A percentile compares a stretch with the other conserved stretches of the same genome.
Conservation (phyloP, 257 asterid species). For the Solanum bulbocastanum region DNA sequence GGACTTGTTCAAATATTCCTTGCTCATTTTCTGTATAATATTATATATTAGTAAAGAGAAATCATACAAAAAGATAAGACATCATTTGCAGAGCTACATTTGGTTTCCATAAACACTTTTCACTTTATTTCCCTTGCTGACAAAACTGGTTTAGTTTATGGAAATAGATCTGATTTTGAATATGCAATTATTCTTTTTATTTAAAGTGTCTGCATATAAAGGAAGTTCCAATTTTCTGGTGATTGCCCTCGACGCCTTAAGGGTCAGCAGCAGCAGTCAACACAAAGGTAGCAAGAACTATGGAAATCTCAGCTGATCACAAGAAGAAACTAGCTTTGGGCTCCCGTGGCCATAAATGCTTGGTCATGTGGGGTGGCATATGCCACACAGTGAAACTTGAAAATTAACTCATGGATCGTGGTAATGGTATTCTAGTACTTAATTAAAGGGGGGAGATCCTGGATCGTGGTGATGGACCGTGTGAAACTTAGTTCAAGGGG, state of each 20-base stretch:
- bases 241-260: background rate
- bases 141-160: background rate
- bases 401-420: background rate
- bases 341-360: background rate
- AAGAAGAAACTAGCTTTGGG: background rate
- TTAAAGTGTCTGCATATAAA: rapidly evolving
- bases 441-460: background rate
- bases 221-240: background rate
- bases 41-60: background rate
- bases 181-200: background rate
- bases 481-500: background rate
- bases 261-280: background rate
- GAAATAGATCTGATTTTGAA: background rate
- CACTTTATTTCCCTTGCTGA: background rate
- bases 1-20: constrained; percentile 86
- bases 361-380: background rate
- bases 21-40: constrained; percentile 58
- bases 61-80: background rate
- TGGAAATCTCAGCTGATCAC: background rate
- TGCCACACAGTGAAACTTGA: background rate
- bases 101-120: background rate
- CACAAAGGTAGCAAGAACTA: background rate
- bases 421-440: background rate
- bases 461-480: background rate
- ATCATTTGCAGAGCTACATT: background rate